phyloP scores from a whole-genome alignment of 495 filamentous ascomycete species.

The Cladorrhinum samala region DNA sequence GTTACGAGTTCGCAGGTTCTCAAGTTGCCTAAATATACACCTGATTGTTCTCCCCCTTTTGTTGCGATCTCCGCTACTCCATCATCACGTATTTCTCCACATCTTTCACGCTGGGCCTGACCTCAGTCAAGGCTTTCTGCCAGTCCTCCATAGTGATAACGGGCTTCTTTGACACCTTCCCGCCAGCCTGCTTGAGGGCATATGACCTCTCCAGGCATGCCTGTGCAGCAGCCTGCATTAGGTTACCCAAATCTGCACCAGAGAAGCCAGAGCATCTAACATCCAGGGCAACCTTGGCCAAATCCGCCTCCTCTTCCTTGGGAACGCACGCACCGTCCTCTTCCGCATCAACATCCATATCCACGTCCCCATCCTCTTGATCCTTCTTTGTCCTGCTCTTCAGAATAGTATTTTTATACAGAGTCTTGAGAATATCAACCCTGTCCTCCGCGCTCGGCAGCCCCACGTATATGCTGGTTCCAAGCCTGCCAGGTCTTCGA shows the following conservation, averaged over 20 bases:
- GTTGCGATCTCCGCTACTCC: too few species aligned
- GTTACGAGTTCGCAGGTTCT: too few species aligned
- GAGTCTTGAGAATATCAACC: slow-evolving; percentile 75
- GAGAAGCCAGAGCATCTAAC: slow-evolving; percentile 72
- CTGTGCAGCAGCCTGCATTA: slow-evolving; percentile 71
- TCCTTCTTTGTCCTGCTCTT: slow-evolving; percentile 21
- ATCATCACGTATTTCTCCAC: slow-evolving; percentile 21
- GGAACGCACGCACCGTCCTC: not conserved
- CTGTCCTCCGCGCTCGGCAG: slow-evolving; percentile 73
- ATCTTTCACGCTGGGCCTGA: slow-evolving; percentile 76
- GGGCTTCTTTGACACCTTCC: slow-evolving; percentile 28
- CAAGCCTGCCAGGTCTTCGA: slow-evolving; percentile 84
- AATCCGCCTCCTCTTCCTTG: slow-evolving; percentile 32
- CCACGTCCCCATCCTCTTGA: slow-evolving; percentile 36
- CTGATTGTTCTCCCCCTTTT: too few species aligned
- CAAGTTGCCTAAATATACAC: too few species aligned
- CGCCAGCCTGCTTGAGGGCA: slow-evolving; percentile 16
- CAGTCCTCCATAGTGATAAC: slow-evolving; percentile 69
- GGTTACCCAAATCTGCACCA: slow-evolving; percentile 78
- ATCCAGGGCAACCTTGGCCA: slow-evolving; percentile 59
- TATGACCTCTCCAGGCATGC: slow-evolving; percentile 60
- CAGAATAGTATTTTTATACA: slow-evolving; percentile 58
- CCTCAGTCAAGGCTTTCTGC: slow-evolving; percentile 59
- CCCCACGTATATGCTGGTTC: slow-evolving; percentile 85
- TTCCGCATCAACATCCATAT: not conserved